Conservation (phyloP, 2,329 filamentous ascomycete species). For the Calonectria crousiana region DNA sequence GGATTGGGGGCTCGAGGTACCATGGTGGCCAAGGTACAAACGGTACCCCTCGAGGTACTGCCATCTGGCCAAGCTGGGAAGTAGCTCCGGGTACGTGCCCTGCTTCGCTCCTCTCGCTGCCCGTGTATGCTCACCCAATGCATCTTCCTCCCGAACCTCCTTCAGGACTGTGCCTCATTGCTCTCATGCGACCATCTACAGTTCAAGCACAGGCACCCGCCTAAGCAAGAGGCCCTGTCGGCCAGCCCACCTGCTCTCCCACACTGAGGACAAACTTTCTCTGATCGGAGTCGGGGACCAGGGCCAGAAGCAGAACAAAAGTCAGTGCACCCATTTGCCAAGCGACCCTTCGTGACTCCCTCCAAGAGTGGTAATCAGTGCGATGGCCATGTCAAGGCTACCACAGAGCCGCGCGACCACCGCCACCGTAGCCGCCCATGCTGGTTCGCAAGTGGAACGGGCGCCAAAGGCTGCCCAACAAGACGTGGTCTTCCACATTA, state of each 20-base stretch:
- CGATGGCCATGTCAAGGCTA: slow-evolving; percentile 30
- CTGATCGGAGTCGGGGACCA: background rate
- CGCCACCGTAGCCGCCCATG: slow-evolving; percentile 33
- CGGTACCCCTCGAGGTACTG: slow-evolving; percentile 18
- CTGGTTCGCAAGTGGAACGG: slow-evolving; percentile 7
- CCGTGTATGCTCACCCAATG: slow-evolving; percentile 5
- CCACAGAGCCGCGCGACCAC: slow-evolving; percentile 34
- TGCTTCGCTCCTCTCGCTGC: background rate
- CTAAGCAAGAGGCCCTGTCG: slow-evolving; percentile 1
- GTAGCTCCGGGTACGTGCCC: slow-evolving; percentile 23
- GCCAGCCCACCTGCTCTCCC: background rate
- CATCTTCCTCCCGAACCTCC: slow-evolving; percentile 25
- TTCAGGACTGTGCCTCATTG: slow-evolving; percentile 27
- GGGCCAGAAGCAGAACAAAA: background rate
- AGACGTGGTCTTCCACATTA: background rate
- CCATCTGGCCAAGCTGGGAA: slow-evolving; percentile 21
- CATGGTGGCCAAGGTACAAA: slow-evolving; percentile 23
- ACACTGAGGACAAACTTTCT: background rate
- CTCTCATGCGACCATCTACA: slow-evolving; percentile 18
- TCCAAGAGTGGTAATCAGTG: slow-evolving; percentile 44
- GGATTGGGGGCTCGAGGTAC: slow-evolving; percentile 14
- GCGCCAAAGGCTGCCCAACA: slow-evolving; percentile 15
- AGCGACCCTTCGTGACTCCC: slow-evolving; percentile 19
- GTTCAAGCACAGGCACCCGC: slow-evolving; percentile 11
- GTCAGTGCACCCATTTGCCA: slow-evolving; percentile 26